Evolutionary conservation across 108 stramenopile species (phyloP).

Genomic region (Cyclostephanos invisitatus): DNA sequence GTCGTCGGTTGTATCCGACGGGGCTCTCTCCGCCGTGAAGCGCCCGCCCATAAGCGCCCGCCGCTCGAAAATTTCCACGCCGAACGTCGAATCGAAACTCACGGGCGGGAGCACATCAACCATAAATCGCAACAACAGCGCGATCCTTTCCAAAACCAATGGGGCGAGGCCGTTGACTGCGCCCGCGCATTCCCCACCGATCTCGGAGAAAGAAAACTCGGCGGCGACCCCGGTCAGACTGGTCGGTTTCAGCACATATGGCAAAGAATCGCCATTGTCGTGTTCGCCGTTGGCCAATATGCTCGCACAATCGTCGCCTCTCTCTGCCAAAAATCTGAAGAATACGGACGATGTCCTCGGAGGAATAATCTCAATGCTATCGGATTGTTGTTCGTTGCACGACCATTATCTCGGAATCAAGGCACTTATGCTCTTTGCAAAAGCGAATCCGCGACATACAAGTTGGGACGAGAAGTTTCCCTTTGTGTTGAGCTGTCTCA

Average conservation of each 20-base stretch:
- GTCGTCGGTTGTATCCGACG: not conserved
- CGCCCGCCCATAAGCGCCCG: not conserved
- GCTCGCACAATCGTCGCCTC: constrained; percentile 39
- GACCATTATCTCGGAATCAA: constrained; percentile 45
- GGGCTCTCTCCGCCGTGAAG: constrained; percentile 5
- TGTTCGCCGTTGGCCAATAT: constrained; percentile 35
- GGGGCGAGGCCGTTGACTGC: constrained; percentile 5
- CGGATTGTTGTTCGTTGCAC: constrained; percentile 22
- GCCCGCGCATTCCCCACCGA: not conserved
- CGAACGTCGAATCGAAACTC: not conserved
- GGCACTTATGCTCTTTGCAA: constrained; percentile 39
- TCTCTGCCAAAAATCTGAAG: constrained; percentile 33
- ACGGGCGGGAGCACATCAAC: not conserved
- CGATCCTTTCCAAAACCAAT: not conserved
- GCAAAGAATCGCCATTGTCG: constrained; percentile 20
- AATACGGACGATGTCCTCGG: constrained; percentile 35
- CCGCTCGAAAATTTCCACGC: constrained; percentile 1
- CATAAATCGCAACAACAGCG: not conserved
- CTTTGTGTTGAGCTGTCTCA: constrained; percentile 28
- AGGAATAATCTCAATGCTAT: constrained; percentile 37
- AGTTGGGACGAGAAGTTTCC: constrained; percentile 42
- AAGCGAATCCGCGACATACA: constrained; percentile 28
- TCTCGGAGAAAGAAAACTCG: constrained; percentile 24
- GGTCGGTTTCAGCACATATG: not conserved
- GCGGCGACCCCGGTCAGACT: constrained; percentile 11